phyloP scores from a whole-genome alignment of 1,284 basidiomycete species.

The Pulveroboletus sp. region DNA sequence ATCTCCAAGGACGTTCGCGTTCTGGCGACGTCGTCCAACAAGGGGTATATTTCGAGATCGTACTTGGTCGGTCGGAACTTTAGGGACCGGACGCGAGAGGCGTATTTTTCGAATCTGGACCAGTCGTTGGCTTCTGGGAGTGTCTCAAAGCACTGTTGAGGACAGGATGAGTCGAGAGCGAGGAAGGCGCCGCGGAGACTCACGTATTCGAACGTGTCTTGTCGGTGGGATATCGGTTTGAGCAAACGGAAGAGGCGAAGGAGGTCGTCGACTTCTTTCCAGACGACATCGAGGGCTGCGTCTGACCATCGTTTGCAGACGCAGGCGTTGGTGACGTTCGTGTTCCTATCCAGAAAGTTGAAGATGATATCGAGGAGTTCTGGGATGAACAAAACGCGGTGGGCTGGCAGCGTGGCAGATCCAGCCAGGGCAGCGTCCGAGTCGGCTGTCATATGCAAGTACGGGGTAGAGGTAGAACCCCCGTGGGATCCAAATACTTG shows the following conservation, averaged over 20 bases:
- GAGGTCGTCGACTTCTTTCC: slow-evolving; percentile 51
- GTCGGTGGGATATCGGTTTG: slow-evolving; percentile 34
- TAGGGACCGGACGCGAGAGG: slow-evolving; percentile 51
- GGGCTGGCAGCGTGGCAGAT: no score
- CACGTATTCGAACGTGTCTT: slow-evolving; percentile 26
- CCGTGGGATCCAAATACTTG: no score
- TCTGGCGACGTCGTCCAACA: slow-evolving; percentile 56
- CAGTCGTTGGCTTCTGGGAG: slow-evolving; percentile 54
- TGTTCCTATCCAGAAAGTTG: slow-evolving; percentile 38
- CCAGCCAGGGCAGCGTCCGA: no score
- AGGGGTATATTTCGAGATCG: slow-evolving; percentile 11
- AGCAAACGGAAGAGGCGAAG: slow-evolving; percentile 49
- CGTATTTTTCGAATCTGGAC: slow-evolving; percentile 56
- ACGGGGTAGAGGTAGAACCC: no score
- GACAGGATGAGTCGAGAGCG: neutral
- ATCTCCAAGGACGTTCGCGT: slow-evolving; percentile 53
- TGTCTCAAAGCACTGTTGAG: slow-evolving; percentile 43
- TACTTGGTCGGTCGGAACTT: slow-evolving; percentile 22
- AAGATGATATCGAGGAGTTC: slow-evolving; percentile 56
- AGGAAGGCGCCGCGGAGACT: neutral
- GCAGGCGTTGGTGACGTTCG: slow-evolving; percentile 45
- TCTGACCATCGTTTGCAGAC: slow-evolving; percentile 56
- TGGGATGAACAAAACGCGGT: slow-evolving; percentile 42
- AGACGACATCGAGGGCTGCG: slow-evolving; percentile 51
- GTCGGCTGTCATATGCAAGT: neutral